Evolutionary conservation across 257 asterid genomes (phyloP).

Genomic region (Linderniella brevidens): DNA sequence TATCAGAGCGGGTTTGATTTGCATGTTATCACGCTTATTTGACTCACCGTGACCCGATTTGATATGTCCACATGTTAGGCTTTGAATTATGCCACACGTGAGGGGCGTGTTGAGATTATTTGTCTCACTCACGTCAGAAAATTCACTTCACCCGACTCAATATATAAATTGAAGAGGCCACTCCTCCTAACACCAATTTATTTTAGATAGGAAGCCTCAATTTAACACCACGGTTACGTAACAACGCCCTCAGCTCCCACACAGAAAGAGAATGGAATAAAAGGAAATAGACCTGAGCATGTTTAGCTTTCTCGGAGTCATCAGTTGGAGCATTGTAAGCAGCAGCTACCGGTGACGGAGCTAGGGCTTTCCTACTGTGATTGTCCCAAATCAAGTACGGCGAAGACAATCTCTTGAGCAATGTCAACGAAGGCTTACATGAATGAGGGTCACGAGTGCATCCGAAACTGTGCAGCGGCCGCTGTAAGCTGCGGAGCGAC

Average conservation of each 20-base stretch:
- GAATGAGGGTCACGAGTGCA: slow-evolving; percentile 17
- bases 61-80: no score
- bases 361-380: slow-evolving; percentile 19
- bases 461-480: slow-evolving; percentile 13
- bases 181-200: no score
- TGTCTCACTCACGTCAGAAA: no score
- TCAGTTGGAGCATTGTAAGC: slow-evolving; percentile 33
- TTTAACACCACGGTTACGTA: not conserved
- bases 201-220: no score
- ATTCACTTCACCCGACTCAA: no score
- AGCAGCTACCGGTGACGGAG: slow-evolving; percentile 32
- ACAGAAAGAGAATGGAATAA: slow-evolving; percentile 4
- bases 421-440: slow-evolving; percentile 22
- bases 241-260: not conserved
- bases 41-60: no score
- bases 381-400: slow-evolving; percentile 18
- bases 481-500: slow-evolving; percentile 6
- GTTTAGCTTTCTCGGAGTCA: slow-evolving; percentile 69
- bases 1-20: no score
- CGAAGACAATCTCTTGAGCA: slow-evolving; percentile 16
- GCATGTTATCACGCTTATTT: no score
- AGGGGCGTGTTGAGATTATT: no score
- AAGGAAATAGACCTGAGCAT: slow-evolving; percentile 56
- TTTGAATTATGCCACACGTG: no score
- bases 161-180: no score